These are phyloP conservation scores for Thinopyrum elongatum DNA, from an alignment of 176 grass and related monocot species.

Conservation along the genomic window DNA sequence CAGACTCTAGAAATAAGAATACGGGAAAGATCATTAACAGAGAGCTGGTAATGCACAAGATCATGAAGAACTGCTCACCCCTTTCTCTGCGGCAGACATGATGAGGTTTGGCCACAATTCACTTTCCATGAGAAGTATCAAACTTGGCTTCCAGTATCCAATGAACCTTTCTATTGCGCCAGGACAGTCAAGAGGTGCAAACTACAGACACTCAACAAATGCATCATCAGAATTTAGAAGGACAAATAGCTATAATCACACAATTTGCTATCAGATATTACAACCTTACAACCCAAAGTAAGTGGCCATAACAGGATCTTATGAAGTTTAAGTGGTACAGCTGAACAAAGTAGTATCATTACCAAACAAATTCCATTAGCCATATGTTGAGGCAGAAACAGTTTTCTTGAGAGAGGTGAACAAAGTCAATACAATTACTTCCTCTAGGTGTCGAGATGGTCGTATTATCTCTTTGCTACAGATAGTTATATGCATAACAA, in stretches of 20 bases:
- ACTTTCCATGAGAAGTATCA: conserved; percentile 88
- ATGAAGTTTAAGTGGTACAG: background rate
- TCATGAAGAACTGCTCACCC: conserved; percentile 38
- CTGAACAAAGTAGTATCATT: background rate
- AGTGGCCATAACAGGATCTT: background rate
- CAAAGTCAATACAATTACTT: background rate
- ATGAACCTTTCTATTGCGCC: conserved; percentile 62
- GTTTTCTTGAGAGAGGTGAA: background rate
- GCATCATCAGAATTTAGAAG: background rate
- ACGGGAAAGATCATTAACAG: background rate
- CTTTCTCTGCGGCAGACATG: conserved; percentile 66
- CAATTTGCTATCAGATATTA: background rate
- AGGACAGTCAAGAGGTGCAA: conserved; percentile 85
- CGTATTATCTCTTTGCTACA: background rate
- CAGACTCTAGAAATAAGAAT: conserved; percentile 24
- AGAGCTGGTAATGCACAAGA: conserved; percentile 10
- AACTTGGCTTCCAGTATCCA: conserved; percentile 72
- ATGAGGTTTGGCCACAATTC: conserved; percentile 98
- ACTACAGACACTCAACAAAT: conserved; percentile 32
- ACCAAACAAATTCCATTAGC: background rate
- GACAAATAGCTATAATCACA: background rate
- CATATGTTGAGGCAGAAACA: background rate
- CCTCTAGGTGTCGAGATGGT: background rate
- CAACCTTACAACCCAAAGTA: background rate
- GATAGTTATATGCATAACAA: background rate